A percentile compares a stretch with the other conserved stretches of the same genome.
These are phyloP conservation scores for Claviceps spartinae DNA, from an alignment of 2,329 filamentous ascomycete genomes.

Conservation along the genomic window DNA sequence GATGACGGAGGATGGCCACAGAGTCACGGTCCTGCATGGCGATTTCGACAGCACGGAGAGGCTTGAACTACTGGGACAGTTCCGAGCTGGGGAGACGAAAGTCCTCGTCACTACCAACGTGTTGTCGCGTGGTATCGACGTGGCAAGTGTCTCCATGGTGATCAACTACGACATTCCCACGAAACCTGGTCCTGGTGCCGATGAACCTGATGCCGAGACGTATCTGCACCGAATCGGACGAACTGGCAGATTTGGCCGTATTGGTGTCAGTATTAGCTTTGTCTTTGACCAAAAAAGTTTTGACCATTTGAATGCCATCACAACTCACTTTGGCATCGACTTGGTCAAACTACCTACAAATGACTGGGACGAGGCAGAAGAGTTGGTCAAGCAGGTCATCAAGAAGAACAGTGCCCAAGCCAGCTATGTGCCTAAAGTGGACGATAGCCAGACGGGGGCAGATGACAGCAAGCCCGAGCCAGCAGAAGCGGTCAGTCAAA, in stretches of 20 bases:
- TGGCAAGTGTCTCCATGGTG: conserved; percentile 86
- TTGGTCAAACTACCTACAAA: conserved; percentile 68
- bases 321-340: conserved; percentile 64
- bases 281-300: conserved; percentile 78
- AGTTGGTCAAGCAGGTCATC: conserved; percentile 67
- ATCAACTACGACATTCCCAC: conserved; percentile 90
- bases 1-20: conserved; percentile 82
- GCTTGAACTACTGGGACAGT: conserved; percentile 73
- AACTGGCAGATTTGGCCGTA: conserved; percentile 90
- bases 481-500: conserved; percentile 15
- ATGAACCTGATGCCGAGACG: conserved; percentile 86
- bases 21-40: conserved; percentile 79
- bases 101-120: conserved; percentile 98
- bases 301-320: conserved; percentile 66
- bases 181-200: conserved; percentile 42
- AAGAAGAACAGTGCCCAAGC: conserved; percentile 52
- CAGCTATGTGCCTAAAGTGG: conserved; percentile 34
- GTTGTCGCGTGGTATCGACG: conserved; percentile 86
- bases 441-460: conserved; percentile 26
- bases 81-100: conserved; percentile 77
- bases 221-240: conserved; percentile 97
- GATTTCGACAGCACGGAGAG: conserved; percentile 73
- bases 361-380: conserved; percentile 86
- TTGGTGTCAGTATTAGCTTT: conserved; percentile 91
- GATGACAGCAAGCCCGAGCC: conserved; percentile 20